Evolutionary conservation across 768 basidiomycete species (phyloP), one percentile per base, ranked within the genome.

Genomic region (Russula virescens): DNA sequence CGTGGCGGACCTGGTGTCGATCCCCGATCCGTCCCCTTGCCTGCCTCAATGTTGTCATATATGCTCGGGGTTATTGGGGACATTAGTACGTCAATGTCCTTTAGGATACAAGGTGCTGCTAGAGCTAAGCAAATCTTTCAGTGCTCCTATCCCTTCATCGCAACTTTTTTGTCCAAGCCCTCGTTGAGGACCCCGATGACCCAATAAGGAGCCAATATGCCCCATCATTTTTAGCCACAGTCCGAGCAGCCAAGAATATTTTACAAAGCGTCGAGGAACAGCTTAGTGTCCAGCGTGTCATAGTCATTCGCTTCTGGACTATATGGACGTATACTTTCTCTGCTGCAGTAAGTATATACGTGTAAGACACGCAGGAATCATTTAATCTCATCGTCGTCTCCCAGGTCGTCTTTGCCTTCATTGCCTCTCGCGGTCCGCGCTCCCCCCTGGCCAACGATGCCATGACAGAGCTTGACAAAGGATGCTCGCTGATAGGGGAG

Each of bases 361-460:
- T 84, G 31, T 82, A 79, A 19, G 7, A 18, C 55, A 80, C 83
- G 18, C 28, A n/a, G 3, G 31, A 4, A 16, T 16, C 16, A 5
- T 23, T 9, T 40, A 52, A 57, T 78, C 68, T 28, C 56, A 42
- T 38, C 28, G 23, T n/a, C 14, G 18, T 10, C 40, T 49, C n/a
- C n/a, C n/a, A 90, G 88, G 80, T 89, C 11, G 85, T 91, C 18
- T 87, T 91, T 68, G 91, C 88, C 4, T 86, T 87, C 5, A 85
- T 92, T 21, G 90, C 88, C 2, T 88, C 86, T 3, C 81, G 87
- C 31, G 84, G 86, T 3, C 90, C 90, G 6, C 75, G 80, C 7
- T 88, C 85, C 1, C 82, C 86, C 0, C 71, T 91, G 13, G 90
- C 89, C 0, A 72, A 78, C 14, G 78, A 80, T 2, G 90, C 90